Base-by-base conservation (phyloP, 2,329 filamentous ascomycete species). In the Fusarium staphyleae region DNA sequence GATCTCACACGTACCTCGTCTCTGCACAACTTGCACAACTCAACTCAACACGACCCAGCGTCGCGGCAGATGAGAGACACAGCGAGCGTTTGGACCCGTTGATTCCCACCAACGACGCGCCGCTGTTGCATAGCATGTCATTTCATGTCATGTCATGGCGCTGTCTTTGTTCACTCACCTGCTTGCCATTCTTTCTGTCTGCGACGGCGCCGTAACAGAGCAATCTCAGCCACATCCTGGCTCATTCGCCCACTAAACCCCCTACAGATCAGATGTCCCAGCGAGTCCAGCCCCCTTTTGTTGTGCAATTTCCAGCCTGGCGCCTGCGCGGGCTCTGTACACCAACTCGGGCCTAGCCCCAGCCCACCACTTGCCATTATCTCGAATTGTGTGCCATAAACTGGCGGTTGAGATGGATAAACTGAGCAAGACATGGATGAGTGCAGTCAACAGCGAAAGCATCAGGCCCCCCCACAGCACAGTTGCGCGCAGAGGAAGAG, bases 31-130 rank as follows among this genome's bases (percentile, higher is more conserved):
- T 40, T 48, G 48, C 55, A 63, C 49, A 60, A 56, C 35, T 39
- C 43, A 52, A 32, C 40, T 35, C 26, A 32, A 28, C 43, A 37
- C 46, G 47, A 48, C 48, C 47, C 53, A 51, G 44, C 46, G 47
- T 60, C 52, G 60, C 52, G 58, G 65, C 59, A 67, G 56, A 67
- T 61, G 56, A 65, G 63, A 57, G 59, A 65, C 59, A 62, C 43
- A 41, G 35, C 56, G 40, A 63, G 55, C 52, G 62, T 65, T 66
- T 66, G 48, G 60, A 52, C 19, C 57, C 48, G 35, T 48, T 37
- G 34, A 57, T 52, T 55, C 52, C 47, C 53, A 58, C 56, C 55
- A 49, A 58, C 57, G 41, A 45, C 48, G 32, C 50, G 32, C 50
- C 56, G 49, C 36, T 36, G 59, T 43, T 40, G 39, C 24, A 48